Conservation (phyloP, 2,329 filamentous ascomycete genomes). For the Verticillium nonalfalfae region DNA sequence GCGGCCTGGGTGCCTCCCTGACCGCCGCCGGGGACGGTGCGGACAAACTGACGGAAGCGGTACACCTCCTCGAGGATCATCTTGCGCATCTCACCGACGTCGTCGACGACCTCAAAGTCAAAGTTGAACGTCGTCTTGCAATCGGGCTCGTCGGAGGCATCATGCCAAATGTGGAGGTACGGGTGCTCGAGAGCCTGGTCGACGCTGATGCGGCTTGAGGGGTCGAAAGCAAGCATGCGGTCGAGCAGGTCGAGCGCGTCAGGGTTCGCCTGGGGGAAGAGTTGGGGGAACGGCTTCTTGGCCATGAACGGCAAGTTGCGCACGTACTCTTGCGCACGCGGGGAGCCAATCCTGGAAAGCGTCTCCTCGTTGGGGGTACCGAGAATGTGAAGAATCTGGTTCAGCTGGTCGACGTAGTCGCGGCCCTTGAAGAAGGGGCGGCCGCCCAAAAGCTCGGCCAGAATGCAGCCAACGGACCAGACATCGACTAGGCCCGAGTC, state of each 20-base stretch:
- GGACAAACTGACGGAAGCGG: constrained; percentile 66
- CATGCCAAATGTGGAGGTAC: constrained; percentile 97
- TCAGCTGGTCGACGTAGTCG: constrained; percentile 98
- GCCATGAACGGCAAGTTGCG: constrained; percentile 93
- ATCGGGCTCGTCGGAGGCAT: constrained; percentile 88
- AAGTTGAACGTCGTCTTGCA: constrained; percentile 97
- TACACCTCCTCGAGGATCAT: constrained; percentile 97
- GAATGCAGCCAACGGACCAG: constrained; percentile 97
- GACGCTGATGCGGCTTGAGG: constrained; percentile 85
- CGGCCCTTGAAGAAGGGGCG: constrained; percentile 99
- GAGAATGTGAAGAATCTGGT: constrained; percentile 97
- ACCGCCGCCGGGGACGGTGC: constrained; percentile 37
- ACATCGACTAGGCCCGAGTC: constrained; percentile 69
- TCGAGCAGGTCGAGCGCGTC: constrained; percentile 93
- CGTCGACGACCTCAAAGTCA: constrained; percentile 95
- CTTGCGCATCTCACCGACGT: constrained; percentile 88
- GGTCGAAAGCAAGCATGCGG: constrained; percentile 96
- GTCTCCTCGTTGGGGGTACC: constrained; percentile 96
- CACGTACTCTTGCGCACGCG: constrained; percentile 95
- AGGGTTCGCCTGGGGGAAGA: constrained; percentile 93
- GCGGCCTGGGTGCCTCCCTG: constrained; percentile 21
- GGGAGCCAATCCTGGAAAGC: constrained; percentile 85
- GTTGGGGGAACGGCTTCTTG: constrained; percentile 79
- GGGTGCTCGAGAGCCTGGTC: constrained; percentile 94
- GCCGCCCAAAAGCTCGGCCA: constrained; percentile 90